A percentile compares a stretch with the other conserved stretches of the same genome.
Evolutionary conservation across 2,329 filamentous ascomycete species (phyloP).

Genomic region (Rutstroemia sp.): DNA sequence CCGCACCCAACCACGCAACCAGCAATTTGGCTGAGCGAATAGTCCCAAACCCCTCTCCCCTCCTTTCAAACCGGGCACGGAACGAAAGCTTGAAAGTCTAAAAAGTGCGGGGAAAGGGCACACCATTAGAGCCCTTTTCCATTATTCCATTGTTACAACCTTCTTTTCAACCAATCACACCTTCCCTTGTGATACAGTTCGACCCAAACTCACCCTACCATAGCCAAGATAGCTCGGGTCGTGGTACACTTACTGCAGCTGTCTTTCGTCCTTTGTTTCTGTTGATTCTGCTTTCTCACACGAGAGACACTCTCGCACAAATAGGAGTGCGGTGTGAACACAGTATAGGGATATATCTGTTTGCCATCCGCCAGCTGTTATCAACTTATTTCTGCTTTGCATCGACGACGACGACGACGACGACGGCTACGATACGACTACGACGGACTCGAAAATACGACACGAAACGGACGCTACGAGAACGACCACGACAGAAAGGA

Average conservation of each 20-base stretch:
- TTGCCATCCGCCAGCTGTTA: background rate
- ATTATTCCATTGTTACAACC: background rate
- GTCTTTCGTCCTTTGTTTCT: slow-evolving; percentile 6
- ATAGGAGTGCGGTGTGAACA: background rate
- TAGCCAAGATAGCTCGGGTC: background rate
- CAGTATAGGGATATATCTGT: background rate
- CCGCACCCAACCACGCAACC: background rate
- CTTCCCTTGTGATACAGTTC: background rate
- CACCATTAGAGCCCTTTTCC: background rate
- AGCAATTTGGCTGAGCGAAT: background rate
- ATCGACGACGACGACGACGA: background rate
- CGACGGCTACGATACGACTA: background rate
- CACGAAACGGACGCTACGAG: background rate
- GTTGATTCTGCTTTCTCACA: background rate
- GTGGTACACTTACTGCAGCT: slow-evolving; percentile 3
- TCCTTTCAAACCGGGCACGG: background rate
- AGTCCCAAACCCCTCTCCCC: background rate
- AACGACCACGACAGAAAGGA: background rate
- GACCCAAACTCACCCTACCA: background rate
- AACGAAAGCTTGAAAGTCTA: background rate
- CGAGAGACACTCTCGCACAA: background rate
- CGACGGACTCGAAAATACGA: background rate
- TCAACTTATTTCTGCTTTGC: slow-evolving; percentile 11
- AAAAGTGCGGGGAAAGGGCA: slow-evolving; percentile 4
- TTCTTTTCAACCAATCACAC: slow-evolving; percentile 1